Base-by-base conservation (phyloP, 805 yeast genomes). In the Pichia cephalocereana region DNA sequence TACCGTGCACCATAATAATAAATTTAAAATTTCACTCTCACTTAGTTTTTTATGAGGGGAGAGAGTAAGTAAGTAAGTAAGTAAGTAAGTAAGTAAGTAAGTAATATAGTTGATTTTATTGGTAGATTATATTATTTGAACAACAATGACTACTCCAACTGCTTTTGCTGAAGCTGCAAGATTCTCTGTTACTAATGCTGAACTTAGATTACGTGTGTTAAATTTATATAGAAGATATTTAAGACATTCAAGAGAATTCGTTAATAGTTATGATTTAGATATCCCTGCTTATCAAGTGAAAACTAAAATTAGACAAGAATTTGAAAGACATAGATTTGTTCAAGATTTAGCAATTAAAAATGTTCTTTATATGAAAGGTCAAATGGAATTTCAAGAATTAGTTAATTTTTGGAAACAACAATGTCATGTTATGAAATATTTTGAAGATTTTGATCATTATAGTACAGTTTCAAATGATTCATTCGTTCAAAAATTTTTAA, bases 351-450 rank as follows among this genome's bases (percentile, higher is more conserved):
- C 78, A 34, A 77, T 83, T 42, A 72, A 75, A 54, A 87, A 86
- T 66, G 75, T 84, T 17, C 71, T 87, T 49, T 78, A 79, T 56
- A 80, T 85, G 70, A 84, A 86, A 70, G 95, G 91, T 8, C 89
- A 85, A 60, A 85, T 85, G 93, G 96, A 87, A 65, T 87, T 80
- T 68, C 96, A 86, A 69, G 95, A 86, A 63, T 74, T 86, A 60
- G 75, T 82, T 59, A 87, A 87, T 69, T 86, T 86, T 71, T 86
- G 96, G 95, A 87, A 86, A 66, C 95, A 87, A 72, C 80, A 79
- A 62, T 78, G 90, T 54, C 95, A 86, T 66, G 87, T 86, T 41
- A 72, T 84, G 80, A 79, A 83, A 68, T 86, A 82, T 71, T 86
- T 86, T 57, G 86, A 82, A 56, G 81, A 80, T 57, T 82, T 76